Conservation (phyloP, 495 filamentous ascomycete species). For the Hypoxylon perforatum region DNA sequence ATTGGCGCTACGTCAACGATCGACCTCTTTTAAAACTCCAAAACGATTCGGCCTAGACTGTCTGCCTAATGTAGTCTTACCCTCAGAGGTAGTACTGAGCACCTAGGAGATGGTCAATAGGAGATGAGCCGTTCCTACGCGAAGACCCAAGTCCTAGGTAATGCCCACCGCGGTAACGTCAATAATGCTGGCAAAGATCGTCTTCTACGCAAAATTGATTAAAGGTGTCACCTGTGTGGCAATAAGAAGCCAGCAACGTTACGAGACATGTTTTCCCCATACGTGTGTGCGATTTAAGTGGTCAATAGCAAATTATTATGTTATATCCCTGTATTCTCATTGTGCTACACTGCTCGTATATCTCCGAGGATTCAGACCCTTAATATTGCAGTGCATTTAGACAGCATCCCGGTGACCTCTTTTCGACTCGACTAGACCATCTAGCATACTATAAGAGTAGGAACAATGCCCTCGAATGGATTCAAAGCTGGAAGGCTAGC, state of each 20-base stretch:
- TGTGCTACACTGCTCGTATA: conserved; percentile 7
- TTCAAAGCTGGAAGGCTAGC: conserved; percentile 2
- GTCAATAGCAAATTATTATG: conserved; percentile 16
- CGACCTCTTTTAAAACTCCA: not conserved
- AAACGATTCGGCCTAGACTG: too few relatives aligned
- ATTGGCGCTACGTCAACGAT: not conserved
- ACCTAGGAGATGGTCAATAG: too few relatives aligned
- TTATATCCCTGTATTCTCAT: not conserved
- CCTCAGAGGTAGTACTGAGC: too few relatives aligned
- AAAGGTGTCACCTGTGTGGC: too few relatives aligned
- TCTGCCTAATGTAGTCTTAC: too few relatives aligned
- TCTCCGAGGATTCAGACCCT: not conserved
- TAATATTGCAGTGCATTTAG: conserved; percentile 26
- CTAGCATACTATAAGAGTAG: not conserved
- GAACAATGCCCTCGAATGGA: not conserved
- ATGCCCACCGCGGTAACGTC: too few relatives aligned
- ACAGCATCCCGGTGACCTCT: conserved; percentile 29
- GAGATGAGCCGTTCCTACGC: too few relatives aligned
- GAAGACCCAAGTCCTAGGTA: too few relatives aligned
- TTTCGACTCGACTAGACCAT: conserved; percentile 29
- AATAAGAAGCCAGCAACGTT: too few relatives aligned
- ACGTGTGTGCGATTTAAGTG: not conserved
- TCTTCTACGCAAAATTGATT: too few relatives aligned
- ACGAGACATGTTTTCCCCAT: too few relatives aligned
- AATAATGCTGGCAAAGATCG: too few relatives aligned